These are phyloP conservation scores for Acorus calamus DNA, from an alignment of 106 monocot species.

Conservation along the genomic window DNA sequence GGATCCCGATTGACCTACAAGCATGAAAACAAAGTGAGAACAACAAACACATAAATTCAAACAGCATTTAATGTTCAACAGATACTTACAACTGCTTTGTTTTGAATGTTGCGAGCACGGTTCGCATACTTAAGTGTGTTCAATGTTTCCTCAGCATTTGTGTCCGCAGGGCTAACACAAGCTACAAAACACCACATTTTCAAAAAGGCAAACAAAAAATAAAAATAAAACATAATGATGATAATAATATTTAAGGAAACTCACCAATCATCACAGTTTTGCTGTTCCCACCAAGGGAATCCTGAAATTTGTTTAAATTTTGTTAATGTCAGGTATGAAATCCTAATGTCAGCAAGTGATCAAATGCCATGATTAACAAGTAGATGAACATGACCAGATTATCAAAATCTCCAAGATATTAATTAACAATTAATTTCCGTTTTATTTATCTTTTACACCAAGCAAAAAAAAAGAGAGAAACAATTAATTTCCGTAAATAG, in stretches of 20 bases:
- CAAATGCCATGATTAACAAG: too few relatives aligned
- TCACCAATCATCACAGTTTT: slow-evolving; percentile 98
- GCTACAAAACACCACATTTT: slow-evolving; percentile 27
- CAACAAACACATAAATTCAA: background rate
- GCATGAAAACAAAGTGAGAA: background rate
- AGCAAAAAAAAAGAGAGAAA: too few relatives aligned
- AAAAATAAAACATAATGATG: background rate
- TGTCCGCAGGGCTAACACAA: slow-evolving; percentile 93
- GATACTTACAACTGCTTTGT: slow-evolving; percentile 86
- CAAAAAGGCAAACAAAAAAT: background rate
- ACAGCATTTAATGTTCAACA: background rate
- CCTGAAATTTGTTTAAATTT: slow-evolving; percentile 25
- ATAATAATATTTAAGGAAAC: background rate
- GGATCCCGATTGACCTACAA: slow-evolving; percentile 91
- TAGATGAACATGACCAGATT: too few relatives aligned
- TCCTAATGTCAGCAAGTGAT: too few relatives aligned
- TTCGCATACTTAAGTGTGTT: slow-evolving; percentile 99
- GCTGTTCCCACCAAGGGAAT: slow-evolving; percentile 97
- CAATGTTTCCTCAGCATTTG: slow-evolving; percentile 95
- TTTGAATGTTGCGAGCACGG: slow-evolving; percentile 93
- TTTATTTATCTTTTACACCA: too few relatives aligned
- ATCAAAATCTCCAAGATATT: too few relatives aligned
- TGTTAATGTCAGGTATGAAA: too few relatives aligned
- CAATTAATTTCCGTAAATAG: too few relatives aligned
- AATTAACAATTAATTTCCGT: too few relatives aligned